phyloP scores from a whole-genome alignment of 345 rosid species.

The Eutrema yunnanense region DNA sequence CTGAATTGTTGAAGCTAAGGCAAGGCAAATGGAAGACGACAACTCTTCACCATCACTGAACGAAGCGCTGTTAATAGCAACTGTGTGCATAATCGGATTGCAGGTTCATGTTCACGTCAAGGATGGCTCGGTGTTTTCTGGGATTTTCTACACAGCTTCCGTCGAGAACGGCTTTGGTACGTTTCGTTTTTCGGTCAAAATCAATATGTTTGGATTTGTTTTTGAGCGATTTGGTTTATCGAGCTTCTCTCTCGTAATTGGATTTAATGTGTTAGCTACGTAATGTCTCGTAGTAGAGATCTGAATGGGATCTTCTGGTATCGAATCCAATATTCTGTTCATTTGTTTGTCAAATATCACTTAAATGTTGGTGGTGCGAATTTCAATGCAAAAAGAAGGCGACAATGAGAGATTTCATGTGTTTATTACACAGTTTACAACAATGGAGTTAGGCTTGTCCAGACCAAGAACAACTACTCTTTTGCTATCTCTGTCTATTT shows the following conservation, averaged over 20 bases:
- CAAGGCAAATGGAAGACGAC: slow-evolving; percentile 37
- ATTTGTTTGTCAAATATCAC: background rate
- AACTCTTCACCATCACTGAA: slow-evolving; percentile 29
- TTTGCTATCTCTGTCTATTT: background rate
- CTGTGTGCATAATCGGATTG: slow-evolving; percentile 65
- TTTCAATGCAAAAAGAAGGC: background rate
- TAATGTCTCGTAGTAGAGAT: background rate
- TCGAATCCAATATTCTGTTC: slow-evolving; percentile 11
- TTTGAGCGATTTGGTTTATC: background rate
- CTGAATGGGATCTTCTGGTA: slow-evolving; percentile 12
- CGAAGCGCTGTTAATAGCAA: slow-evolving; percentile 60
- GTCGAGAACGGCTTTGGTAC: slow-evolving; percentile 53
- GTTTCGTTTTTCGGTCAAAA: background rate
- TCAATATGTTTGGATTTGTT: background rate
- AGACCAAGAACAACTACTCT: background rate
- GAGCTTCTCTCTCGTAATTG: background rate
- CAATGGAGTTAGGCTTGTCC: background rate
- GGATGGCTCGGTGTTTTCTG: slow-evolving; percentile 80
- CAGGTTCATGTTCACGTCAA: slow-evolving; percentile 75
- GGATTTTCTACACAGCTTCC: slow-evolving; percentile 75
- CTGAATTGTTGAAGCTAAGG: background rate
- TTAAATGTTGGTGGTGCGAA: background rate
- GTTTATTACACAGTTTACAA: background rate
- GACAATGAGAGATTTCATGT: background rate
- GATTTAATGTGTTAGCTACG: background rate